Conservation (phyloP, 148 eudicot species). For the Heliamphora exappendiculata region DNA sequence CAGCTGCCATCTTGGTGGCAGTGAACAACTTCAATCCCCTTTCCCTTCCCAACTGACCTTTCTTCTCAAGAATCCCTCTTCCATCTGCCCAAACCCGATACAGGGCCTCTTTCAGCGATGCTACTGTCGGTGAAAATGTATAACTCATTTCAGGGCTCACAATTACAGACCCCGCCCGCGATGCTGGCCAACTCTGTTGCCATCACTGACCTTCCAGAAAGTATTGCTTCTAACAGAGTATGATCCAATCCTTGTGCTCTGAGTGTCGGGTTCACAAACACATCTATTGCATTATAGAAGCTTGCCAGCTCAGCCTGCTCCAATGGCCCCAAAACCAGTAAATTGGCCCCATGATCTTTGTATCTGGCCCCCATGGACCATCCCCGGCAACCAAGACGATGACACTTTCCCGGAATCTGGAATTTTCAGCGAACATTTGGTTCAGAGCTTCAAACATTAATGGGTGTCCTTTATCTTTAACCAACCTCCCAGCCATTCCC, state of each 20-base stretch:
- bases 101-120: conserved; percentile 24
- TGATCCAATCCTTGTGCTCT: conserved; percentile 56
- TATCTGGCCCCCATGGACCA: conserved; percentile 54
- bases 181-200: conserved; percentile 47
- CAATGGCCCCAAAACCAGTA: conserved; percentile 39
- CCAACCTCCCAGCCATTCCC: conserved; percentile 50
- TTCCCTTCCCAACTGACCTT: conserved; percentile 33
- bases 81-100: conserved; percentile 43
- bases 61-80: conserved; percentile 26
- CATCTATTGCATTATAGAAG: conserved; percentile 43
- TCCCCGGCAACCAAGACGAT: conserved; percentile 39
- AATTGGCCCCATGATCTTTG: conserved; percentile 32
- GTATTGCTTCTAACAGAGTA: conserved; percentile 38
- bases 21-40: conserved; percentile 38
- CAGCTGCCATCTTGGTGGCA: conserved; percentile 46
- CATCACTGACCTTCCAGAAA: conserved; percentile 39
- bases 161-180: conserved; percentile 41
- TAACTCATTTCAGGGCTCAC: conserved; percentile 29
- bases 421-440: conserved; percentile 31
- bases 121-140: conserved; percentile 41
- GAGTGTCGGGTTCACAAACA: conserved; percentile 46
- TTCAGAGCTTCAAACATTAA: conserved; percentile 40
- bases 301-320: conserved; percentile 27
- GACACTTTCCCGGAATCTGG: conserved; percentile 22
- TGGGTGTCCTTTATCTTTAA: conserved; percentile 53